Evolutionary conservation across 2,329 filamentous ascomycete species (phyloP).

Genomic region (Fusarium sublunatum): DNA sequence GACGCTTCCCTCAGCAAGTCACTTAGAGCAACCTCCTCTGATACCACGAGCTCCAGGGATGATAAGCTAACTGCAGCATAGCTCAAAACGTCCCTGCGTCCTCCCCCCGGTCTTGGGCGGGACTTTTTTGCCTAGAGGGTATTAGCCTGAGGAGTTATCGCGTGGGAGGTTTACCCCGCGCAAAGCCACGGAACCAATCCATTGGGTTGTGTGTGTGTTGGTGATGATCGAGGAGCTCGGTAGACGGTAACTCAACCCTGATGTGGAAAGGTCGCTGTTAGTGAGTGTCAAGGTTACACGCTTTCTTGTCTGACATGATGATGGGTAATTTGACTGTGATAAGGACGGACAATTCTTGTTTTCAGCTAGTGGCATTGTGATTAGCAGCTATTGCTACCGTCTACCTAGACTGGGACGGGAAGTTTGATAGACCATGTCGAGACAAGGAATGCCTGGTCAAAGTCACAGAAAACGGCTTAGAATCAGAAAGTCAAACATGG

Average conservation of each 20-base stretch:
- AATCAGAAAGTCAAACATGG: neutral
- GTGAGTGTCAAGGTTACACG: neutral
- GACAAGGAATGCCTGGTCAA: neutral
- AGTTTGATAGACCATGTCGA: conserved; percentile 8
- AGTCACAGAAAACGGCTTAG: neutral
- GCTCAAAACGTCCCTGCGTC: conserved; percentile 1
- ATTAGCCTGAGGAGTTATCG: conserved; percentile 20
- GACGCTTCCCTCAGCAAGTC: conserved; percentile 12
- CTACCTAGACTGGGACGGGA: conserved; percentile 6
- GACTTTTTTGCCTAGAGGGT: conserved; percentile 35
- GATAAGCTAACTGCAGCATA: neutral
- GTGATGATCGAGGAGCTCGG: neutral
- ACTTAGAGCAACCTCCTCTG: conserved; percentile 2
- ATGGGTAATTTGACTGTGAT: conserved; percentile 7
- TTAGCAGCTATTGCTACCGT: neutral
- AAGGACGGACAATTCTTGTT: conserved; percentile 12
- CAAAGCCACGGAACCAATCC: conserved; percentile 4
- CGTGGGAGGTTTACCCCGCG: conserved; percentile 20
- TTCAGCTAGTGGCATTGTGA: neutral
- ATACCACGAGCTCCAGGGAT: conserved; percentile 20
- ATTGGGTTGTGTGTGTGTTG: conserved; percentile 17
- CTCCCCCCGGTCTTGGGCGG: conserved; percentile 30
- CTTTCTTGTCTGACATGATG: neutral
- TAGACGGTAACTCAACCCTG: conserved; percentile 32
- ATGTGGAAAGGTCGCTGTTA: conserved; percentile 21